Evolutionary conservation across 2,329 filamentous ascomycete species (phyloP).

Genomic region (Plenodomus biglobosus): DNA sequence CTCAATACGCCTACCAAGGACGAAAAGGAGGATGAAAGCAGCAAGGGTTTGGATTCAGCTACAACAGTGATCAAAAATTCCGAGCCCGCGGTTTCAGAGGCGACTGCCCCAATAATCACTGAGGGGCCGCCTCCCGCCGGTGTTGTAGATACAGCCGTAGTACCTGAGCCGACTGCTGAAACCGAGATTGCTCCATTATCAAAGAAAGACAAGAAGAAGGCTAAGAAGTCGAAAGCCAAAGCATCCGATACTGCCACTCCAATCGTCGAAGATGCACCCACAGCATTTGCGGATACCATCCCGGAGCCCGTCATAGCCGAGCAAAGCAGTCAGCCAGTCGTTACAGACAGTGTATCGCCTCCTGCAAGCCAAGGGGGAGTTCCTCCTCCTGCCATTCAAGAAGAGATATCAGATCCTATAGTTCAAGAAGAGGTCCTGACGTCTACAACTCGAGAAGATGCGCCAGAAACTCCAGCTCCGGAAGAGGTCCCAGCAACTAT

Average conservation of each 20-base stretch:
- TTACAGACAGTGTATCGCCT: neutral
- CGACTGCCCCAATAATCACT: neutral
- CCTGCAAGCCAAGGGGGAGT: neutral
- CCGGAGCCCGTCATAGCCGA: slow-evolving; percentile 1
- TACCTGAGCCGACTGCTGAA: neutral
- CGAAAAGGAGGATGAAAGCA: slow-evolving; percentile 18
- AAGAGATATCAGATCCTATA: neutral
- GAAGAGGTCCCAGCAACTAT: neutral
- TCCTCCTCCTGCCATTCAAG: neutral
- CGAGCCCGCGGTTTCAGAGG: slow-evolving; percentile 1
- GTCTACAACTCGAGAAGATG: neutral
- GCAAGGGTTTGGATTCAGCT: slow-evolving; percentile 14
- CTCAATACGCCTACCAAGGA: neutral
- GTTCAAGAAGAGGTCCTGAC: slow-evolving; percentile 5
- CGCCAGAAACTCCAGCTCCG: neutral
- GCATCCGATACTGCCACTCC: slow-evolving; percentile 17
- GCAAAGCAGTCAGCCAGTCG: neutral
- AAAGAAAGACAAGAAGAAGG: slow-evolving; percentile 37
- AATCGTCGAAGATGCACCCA: slow-evolving; percentile 7
- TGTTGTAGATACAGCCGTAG: neutral
- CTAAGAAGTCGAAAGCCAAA: slow-evolving; percentile 30
- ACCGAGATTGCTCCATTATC: neutral
- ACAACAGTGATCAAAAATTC: slow-evolving; percentile 11
- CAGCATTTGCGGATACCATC: slow-evolving; percentile 1
- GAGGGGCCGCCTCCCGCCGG: neutral